Evolutionary conservation across 108 stramenopile genomes (phyloP).

Genomic region (Nitzschia inconspicua): DNA sequence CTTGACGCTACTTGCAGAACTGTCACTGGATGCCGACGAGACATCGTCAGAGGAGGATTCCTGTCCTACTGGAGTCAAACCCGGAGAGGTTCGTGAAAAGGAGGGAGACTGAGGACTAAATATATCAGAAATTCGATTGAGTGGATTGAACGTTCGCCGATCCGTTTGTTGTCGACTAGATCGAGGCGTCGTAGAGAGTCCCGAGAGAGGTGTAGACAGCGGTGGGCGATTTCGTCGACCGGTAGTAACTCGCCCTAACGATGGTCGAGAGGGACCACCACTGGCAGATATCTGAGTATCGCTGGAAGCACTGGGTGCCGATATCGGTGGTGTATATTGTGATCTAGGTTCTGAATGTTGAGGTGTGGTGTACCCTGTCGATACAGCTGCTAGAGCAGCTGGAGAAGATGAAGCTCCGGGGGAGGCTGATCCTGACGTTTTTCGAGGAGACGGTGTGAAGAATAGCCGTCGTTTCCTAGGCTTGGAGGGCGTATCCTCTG

Average conservation of each 20-base stretch:
- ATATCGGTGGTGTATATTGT: background rate
- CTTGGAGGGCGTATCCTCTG: slow-evolving; percentile 3
- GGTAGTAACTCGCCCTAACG: background rate
- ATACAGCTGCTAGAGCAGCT: too few relatives aligned
- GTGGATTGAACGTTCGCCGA: slow-evolving; percentile 2
- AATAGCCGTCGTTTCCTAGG: slow-evolving; percentile 4
- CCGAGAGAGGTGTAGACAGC: background rate
- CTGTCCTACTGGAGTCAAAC: background rate
- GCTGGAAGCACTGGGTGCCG: too few relatives aligned
- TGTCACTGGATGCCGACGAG: background rate
- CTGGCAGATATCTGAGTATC: too few relatives aligned
- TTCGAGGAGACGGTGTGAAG: slow-evolving; percentile 1
- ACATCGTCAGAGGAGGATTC: background rate
- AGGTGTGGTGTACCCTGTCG: background rate
- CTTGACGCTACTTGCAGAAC: slow-evolving; percentile 12
- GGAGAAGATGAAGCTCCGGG: too few relatives aligned
- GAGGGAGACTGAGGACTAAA: slow-evolving; percentile 1
- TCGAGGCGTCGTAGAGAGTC: slow-evolving; percentile 6
- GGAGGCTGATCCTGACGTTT: background rate
- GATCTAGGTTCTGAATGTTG: background rate
- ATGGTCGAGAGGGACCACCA: too few relatives aligned
- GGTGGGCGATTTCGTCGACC: background rate
- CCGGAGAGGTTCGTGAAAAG: background rate
- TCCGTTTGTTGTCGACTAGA: background rate
- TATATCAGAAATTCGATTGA: slow-evolving; percentile 1